phyloP scores from a whole-genome alignment of 2,329 filamentous ascomycete species.

The Blastomyces gilchristii region DNA sequence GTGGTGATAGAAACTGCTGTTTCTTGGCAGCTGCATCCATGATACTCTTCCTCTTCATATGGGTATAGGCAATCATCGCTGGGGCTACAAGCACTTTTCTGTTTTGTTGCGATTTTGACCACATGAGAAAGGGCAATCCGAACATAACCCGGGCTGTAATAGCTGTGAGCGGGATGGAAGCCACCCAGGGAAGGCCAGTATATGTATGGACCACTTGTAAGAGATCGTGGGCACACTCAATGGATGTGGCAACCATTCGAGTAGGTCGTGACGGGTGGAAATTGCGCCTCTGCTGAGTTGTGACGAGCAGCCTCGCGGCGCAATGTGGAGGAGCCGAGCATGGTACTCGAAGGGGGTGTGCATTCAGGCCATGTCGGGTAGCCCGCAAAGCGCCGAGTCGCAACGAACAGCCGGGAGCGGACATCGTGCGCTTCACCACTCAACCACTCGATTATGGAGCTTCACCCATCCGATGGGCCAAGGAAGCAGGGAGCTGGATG shows the following conservation, averaged over 20 bases:
- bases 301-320: neutral
- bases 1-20: constrained; percentile 6
- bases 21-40: constrained; percentile 8
- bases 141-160: constrained; percentile 41
- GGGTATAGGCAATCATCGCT: constrained; percentile 30
- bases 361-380: neutral
- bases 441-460: neutral
- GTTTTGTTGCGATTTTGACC: constrained; percentile 30
- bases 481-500: neutral
- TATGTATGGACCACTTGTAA: constrained; percentile 43
- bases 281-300: constrained; percentile 27
- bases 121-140: constrained; percentile 40
- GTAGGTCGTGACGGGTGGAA: constrained; percentile 43
- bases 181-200: constrained; percentile 44
- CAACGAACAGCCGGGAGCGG: neutral
- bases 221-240: constrained; percentile 37
- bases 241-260: constrained; percentile 32
- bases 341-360: neutral
- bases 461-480: neutral
- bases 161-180: constrained; percentile 46
- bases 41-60: constrained; percentile 17
- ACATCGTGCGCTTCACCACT: neutral
- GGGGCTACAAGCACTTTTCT: constrained; percentile 38
- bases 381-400: neutral
- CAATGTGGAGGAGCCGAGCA: constrained; percentile 1